Percentiles rank a stretch among this genome's conserved stretches.
These are phyloP conservation scores for Dothideomycetes sp. DNA, from an alignment of 2,329 filamentous ascomycete species.

Conservation along the genomic window DNA sequence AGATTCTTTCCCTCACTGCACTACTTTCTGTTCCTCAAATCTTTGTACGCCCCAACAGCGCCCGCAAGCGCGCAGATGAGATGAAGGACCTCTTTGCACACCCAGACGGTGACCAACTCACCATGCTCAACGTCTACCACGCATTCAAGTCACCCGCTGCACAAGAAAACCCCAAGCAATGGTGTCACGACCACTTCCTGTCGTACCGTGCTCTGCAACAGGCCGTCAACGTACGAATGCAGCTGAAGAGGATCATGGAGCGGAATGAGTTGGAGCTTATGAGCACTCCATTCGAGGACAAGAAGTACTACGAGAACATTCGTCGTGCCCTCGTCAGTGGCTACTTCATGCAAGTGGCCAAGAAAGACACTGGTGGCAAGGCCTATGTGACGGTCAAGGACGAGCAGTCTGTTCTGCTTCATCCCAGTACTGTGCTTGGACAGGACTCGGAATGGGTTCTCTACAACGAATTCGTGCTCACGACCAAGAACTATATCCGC, in stretches of 20 bases:
- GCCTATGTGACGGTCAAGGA: constrained; percentile 94
- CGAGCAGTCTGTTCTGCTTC: constrained; percentile 82
- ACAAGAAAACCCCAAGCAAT: constrained; percentile 67
- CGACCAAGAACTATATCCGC: constrained; percentile 94
- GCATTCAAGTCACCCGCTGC: constrained; percentile 74
- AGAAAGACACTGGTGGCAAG: constrained; percentile 80
- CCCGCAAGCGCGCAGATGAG: constrained; percentile 85
- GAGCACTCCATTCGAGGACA: constrained; percentile 83
- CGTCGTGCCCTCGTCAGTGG: constrained; percentile 81
- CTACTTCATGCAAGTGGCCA: constrained; percentile 99
- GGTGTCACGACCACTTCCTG: constrained; percentile 96
- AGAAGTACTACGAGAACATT: constrained; percentile 97
- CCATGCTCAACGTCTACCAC: constrained; percentile 94
- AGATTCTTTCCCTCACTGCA: constrained; percentile 89
- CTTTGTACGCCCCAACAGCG: constrained; percentile 75
- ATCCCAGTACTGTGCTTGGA: constrained; percentile 81
- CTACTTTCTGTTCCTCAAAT: constrained; percentile 90
- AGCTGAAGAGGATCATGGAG: constrained; percentile 96
- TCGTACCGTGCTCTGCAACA: constrained; percentile 80
- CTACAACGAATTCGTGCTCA: constrained; percentile 97
- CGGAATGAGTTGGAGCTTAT: constrained; percentile 74
- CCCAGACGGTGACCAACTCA: constrained; percentile 87
- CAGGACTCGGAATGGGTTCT: constrained; percentile 93
- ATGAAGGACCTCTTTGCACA: constrained; percentile 95
- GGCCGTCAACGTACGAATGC: constrained; percentile 84